A percentile compares a stretch with the other conserved stretches of the same genome.
Evolutionary conservation across 805 yeast species (phyloP).

Genomic region (Kuraishia piskuri): DNA sequence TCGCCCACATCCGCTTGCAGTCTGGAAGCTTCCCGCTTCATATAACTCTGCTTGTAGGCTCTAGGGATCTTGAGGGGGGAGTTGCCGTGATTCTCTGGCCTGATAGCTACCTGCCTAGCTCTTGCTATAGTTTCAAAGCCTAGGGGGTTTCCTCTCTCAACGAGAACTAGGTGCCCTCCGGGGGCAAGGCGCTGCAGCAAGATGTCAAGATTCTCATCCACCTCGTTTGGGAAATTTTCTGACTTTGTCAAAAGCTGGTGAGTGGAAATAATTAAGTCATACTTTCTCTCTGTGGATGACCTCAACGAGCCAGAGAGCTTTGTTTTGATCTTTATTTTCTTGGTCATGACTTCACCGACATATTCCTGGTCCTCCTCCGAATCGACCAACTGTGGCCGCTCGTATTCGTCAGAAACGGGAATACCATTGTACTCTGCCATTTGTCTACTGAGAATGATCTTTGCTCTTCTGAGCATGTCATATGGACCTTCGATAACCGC

Average conservation of each 20-base stretch:
- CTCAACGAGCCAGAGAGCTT: conserved; percentile 40
- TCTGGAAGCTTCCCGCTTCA: conserved; percentile 23
- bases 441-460: conserved; percentile 66
- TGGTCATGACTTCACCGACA: conserved; percentile 48
- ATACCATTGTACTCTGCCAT: conserved; percentile 30
- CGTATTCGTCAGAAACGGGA: conserved; percentile 7
- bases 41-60: conserved; percentile 50
- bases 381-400: conserved; percentile 3
- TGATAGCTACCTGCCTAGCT: conserved; percentile 82
- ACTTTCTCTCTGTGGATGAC: conserved; percentile 40
- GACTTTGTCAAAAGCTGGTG: conserved; percentile 64
- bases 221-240: conserved; percentile 58
- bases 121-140: conserved; percentile 87
- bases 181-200: conserved; percentile 60
- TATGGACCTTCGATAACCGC: conserved; percentile 60
- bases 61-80: conserved; percentile 62
- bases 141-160: conserved; percentile 84
- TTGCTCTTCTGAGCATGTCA: conserved; percentile 78
- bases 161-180: conserved; percentile 66
- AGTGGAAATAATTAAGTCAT: conserved; percentile 76
- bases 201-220: conserved; percentile 57
- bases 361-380: conserved; percentile 15
- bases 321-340: conserved; percentile 44
- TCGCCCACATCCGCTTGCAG: conserved; percentile 4
- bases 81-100: conserved; percentile 61